phyloP scores from a whole-genome alignment of 2,329 filamentous ascomycete species.

The Penicillium griseofulvum region DNA sequence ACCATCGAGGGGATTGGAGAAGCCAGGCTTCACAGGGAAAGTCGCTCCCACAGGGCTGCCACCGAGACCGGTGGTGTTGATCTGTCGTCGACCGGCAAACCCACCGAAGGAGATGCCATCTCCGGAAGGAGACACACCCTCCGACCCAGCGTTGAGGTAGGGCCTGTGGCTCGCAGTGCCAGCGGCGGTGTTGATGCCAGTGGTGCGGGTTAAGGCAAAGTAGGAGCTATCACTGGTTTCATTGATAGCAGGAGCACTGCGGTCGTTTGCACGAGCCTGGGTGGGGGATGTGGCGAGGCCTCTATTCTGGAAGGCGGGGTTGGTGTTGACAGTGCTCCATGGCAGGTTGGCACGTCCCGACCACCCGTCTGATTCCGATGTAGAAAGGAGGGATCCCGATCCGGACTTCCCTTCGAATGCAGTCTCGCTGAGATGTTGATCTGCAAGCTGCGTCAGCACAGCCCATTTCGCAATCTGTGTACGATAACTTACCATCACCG shows the following conservation, averaged over 20 bases:
- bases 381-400: slow-evolving; percentile 65
- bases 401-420: slow-evolving; percentile 60
- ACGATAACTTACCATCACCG: slow-evolving; percentile 36
- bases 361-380: slow-evolving; percentile 68
- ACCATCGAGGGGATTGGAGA: slow-evolving; percentile 28
- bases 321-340: slow-evolving; percentile 57
- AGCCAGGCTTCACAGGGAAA: slow-evolving; percentile 33
- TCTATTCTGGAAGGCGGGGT: slow-evolving; percentile 28
- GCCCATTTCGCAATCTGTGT: not conserved
- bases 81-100: slow-evolving; percentile 31
- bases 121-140: slow-evolving; percentile 34
- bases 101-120: slow-evolving; percentile 34
- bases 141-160: slow-evolving; percentile 34
- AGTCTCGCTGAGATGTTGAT: slow-evolving; percentile 29
- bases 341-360: slow-evolving; percentile 50
- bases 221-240: slow-evolving; percentile 49
- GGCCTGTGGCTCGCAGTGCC: slow-evolving; percentile 28
- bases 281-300: slow-evolving; percentile 59
- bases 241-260: slow-evolving; percentile 36
- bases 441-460: slow-evolving; percentile 12
- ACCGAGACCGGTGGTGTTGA: slow-evolving; percentile 32
- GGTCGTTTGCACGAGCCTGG: slow-evolving; percentile 52
- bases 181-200: slow-evolving; percentile 42
- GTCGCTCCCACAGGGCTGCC: slow-evolving; percentile 31
- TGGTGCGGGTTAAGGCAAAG: slow-evolving; percentile 46